Base-by-base conservation (phyloP, 805 yeast genomes). In the Blastobotrys chiropterorum region DNA sequence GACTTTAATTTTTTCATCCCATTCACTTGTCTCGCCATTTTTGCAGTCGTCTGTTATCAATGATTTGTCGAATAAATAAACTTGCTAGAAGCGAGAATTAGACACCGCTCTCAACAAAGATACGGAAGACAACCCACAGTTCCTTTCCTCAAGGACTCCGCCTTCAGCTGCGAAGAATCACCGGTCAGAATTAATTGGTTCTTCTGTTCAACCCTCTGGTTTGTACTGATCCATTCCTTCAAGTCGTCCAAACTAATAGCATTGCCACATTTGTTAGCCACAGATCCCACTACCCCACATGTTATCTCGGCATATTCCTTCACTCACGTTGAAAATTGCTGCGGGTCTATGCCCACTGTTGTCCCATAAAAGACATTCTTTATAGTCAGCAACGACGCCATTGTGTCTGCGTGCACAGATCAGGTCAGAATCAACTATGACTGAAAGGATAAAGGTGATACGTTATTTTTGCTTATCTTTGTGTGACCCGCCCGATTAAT, bases 331-430 rank as follows among this genome's bases (percentile, higher is more conserved):
- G 54, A 34, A 21, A 62, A 52, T 20, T 47, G 49, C 19, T 57
- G 61, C 2, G 64, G 61, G 31, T 56, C 56, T 11, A 59, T 52
- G 13, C 44, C 49, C 17, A 47, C 16, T 14, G 44, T 50, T 21
- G 48, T 47, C 46, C 70, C 70, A 7, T 59, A 56, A 47, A 54
- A 56, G 46, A 65, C 60, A 46, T 65, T 62, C 56, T 47, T 50
- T 15, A 65, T 50, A 15, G 51, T 57, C 67, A 66, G 14, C 42
- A 26, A 26, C 5, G 34, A 26, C 11, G 34, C 34, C 34, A 26
- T 26, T 26, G 11, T 26, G 34, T 26, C 8, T 6, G 34, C 8
- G 34, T 26, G 8, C 34, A 26, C 34, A 26, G 34, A 26, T 26
- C 34, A 26, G 11, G 5, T 26, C 34, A 11, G 34, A 26, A 6